Conservation (phyloP, 306 rosid genomes). For the Malus fusca region DNA sequence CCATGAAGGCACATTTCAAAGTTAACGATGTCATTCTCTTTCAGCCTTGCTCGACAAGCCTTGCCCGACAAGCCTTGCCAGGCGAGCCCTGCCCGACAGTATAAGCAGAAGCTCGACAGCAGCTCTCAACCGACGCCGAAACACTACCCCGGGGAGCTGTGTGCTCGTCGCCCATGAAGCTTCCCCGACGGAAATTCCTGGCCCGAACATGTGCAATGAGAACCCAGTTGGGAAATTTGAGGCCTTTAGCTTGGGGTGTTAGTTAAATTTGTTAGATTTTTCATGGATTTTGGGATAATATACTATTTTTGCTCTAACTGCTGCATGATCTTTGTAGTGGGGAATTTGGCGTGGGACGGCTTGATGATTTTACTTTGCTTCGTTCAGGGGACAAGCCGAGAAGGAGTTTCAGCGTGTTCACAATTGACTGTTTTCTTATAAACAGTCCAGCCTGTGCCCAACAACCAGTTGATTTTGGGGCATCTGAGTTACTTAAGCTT, state of each 20-base stretch:
- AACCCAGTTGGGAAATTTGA: slow-evolving; percentile 1
- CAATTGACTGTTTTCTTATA: too few relatives aligned
- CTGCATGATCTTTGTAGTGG: not conserved
- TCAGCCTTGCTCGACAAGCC: too few relatives aligned
- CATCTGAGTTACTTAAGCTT: slow-evolving; percentile 47
- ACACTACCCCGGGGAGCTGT: too few relatives aligned
- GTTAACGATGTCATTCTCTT: too few relatives aligned
- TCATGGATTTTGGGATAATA: not conserved
- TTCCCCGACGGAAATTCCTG: too few relatives aligned
- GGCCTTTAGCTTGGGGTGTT: not conserved
- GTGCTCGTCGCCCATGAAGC: too few relatives aligned
- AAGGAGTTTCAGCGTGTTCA: slow-evolving; percentile 38
- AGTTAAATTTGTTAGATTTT: not conserved
- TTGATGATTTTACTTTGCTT: not conserved
- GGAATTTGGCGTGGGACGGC: slow-evolving; percentile 5
- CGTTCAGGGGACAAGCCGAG: slow-evolving; percentile 56
- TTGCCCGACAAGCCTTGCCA: too few relatives aligned
- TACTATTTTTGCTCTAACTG: not conserved
- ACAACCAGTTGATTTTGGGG: slow-evolving; percentile 24
- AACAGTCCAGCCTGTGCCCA: not conserved
- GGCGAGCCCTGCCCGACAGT: too few relatives aligned
- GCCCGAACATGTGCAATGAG: too few relatives aligned
- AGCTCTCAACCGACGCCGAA: too few relatives aligned
- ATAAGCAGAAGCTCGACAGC: too few relatives aligned
- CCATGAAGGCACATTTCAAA: too few relatives aligned